Base-by-base conservation (phyloP, 2,329 filamentous ascomycete species). In the Aspergillus fumigatiaffinis region DNA sequence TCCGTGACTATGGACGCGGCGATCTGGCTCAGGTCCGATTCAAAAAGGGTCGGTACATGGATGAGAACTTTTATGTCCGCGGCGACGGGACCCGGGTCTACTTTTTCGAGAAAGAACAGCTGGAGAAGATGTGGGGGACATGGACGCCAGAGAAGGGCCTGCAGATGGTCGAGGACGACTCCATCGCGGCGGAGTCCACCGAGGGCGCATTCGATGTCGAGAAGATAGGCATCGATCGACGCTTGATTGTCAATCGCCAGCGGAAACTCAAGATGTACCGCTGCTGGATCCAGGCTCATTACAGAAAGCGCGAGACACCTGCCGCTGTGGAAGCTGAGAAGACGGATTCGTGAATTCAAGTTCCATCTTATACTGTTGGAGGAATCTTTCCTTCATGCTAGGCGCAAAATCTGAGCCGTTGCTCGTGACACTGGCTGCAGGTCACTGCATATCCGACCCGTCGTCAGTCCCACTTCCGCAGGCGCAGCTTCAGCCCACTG, bases 81-180 rank as follows among this genome's bases (percentile, higher is more conserved):
- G 94, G 94, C 1, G 94, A 99, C 73, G 94, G 94, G 1, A 99
- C 94, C 3, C 84, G 94, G 6, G 94, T 99, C 0, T 99, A 97
- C 75, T 99, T 99, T 75, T 99, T 99, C 69, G 93, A 97, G 56
- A 82, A 87, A 73, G 87, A 92, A 35, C 88, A 99, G 76, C 79
- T 99, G 54, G 82, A 84, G 53, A 74, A 82, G 47, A 93, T 97
- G 58, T 97, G 93, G 93, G 80, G 81, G 25, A 83, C 82, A 35
- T 76, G 65, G 75, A 72, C 67, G 4, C 70, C 71, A 7, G 67
- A 75, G 57, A 67, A 66, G 47, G 73, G 73, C 4, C 56, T 76
- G 9, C 66, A 60, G 28, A 53, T 48, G 12, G 52, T 50, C 10
- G 52, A 59, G 28, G 59, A 64, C 21, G 28, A 53, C 17, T 53